phyloP scores from a whole-genome alignment of 2,329 filamentous ascomycete genomes.

The Pseudocercospora vitis region DNA sequence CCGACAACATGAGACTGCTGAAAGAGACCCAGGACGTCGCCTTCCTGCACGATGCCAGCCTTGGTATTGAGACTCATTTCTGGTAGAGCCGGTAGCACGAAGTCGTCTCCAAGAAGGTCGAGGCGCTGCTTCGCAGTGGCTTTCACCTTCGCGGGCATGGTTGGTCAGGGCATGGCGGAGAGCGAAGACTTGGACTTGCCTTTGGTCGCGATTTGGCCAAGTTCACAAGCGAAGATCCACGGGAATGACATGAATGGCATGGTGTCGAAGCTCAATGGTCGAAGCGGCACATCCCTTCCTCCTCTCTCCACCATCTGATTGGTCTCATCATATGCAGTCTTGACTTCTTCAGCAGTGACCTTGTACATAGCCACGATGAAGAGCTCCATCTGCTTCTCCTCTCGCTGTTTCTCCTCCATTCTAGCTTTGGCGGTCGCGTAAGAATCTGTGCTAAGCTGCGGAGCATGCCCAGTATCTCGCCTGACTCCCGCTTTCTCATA shows the following conservation, averaged over 20 bases:
- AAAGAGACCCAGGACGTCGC: slow-evolving; percentile 24
- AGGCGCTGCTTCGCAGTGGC: slow-evolving; percentile 11
- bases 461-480: not conserved
- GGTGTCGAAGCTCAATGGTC: slow-evolving; percentile 46
- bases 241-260: slow-evolving; percentile 91
- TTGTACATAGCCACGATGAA: slow-evolving; percentile 88
- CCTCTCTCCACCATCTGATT: slow-evolving; percentile 42
- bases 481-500: slow-evolving; percentile 59
- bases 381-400: slow-evolving; percentile 61
- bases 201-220: slow-evolving; percentile 65
- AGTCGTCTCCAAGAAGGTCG: slow-evolving; percentile 18
- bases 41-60: slow-evolving; percentile 20
- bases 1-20: not conserved
- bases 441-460: not conserved
- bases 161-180: slow-evolving; percentile 18
- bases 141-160: slow-evolving; percentile 15
- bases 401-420: slow-evolving; percentile 32
- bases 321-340: slow-evolving; percentile 57
- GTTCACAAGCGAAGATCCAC: slow-evolving; percentile 77
- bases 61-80: slow-evolving; percentile 19
- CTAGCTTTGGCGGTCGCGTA: not conserved
- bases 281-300: slow-evolving; percentile 40
- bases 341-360: slow-evolving; percentile 71
- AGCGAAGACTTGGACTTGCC: slow-evolving; percentile 4
- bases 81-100: slow-evolving; percentile 17